Evolutionary conservation across 2,329 filamentous ascomycete genomes (phyloP).

Genomic region (Laburnicola sp.): DNA sequence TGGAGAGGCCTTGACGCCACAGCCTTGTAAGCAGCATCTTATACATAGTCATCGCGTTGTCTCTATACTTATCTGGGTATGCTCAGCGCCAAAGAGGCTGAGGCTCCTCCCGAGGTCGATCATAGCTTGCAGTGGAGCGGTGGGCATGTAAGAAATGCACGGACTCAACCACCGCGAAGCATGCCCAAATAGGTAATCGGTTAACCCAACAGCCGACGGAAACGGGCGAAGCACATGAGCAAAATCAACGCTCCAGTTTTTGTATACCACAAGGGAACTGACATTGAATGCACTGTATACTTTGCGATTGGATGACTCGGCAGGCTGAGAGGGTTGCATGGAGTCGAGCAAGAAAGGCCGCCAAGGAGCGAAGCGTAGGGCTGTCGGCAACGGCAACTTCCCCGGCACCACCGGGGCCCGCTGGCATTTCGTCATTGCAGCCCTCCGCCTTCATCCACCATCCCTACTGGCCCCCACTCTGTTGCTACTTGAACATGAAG

Average conservation of each 20-base stretch:
- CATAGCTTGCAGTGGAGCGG: background rate
- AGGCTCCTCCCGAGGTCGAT: background rate
- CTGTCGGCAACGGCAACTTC: too few relatives aligned
- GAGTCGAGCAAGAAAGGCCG: too few relatives aligned
- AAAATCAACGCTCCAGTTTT: background rate
- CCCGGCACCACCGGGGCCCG: too few relatives aligned
- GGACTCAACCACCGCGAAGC: constrained; percentile 9
- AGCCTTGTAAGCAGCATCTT: constrained; percentile 8
- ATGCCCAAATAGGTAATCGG: constrained; percentile 16
- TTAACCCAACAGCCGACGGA: background rate
- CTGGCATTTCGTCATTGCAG: too few relatives aligned
- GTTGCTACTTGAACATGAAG: constrained; percentile 29
- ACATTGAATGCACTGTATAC: too few relatives aligned
- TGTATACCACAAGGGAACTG: too few relatives aligned
- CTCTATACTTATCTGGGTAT: constrained; percentile 9
- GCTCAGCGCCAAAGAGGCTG: constrained; percentile 10
- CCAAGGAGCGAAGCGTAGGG: too few relatives aligned
- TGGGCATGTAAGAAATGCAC: constrained; percentile 4
- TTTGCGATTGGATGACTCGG: too few relatives aligned
- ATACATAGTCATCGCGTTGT: background rate
- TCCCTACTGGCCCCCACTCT: constrained; percentile 4
- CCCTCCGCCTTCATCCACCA: too few relatives aligned
- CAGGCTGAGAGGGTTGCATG: too few relatives aligned
- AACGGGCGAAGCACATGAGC: background rate
- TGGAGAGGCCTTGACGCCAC: background rate